Evolutionary conservation across 164 flowering plant species (phyloP).

Genomic region (Tinospora cordifolia): DNA sequence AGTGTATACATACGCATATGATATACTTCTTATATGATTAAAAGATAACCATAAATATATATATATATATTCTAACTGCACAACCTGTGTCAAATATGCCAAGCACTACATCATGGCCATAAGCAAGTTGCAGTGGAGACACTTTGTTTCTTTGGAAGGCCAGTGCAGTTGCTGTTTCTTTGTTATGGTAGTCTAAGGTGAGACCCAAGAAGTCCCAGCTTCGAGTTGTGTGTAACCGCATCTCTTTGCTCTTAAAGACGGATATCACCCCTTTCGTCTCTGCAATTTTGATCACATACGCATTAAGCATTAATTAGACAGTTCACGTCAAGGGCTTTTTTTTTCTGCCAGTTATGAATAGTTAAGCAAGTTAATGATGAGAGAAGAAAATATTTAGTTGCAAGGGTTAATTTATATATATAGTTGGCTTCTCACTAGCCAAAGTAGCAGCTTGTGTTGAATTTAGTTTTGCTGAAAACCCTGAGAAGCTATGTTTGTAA

Average conservation of each 20-base stretch:
- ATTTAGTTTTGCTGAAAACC: slow-evolving; percentile 65
- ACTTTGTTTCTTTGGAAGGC: not conserved
- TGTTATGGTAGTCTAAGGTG: slow-evolving; percentile 24
- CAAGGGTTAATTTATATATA: not conserved
- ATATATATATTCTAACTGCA: not conserved
- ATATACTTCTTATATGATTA: not conserved
- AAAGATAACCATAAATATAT: no score
- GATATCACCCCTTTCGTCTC: slow-evolving; percentile 55
- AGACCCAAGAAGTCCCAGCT: slow-evolving; percentile 86
- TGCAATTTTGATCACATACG: slow-evolving; percentile 19
- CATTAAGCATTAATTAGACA: no score
- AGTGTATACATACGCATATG: no score
- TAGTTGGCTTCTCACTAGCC: slow-evolving; percentile 31
- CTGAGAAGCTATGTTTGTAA: slow-evolving; percentile 63
- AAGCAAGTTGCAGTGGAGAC: slow-evolving; percentile 36
- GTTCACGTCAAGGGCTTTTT: no score
- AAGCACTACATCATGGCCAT: slow-evolving; percentile 40
- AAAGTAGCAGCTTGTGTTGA: slow-evolving; percentile 51
- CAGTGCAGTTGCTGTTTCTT: not conserved
- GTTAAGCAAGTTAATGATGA: no score
- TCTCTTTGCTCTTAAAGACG: slow-evolving; percentile 41
- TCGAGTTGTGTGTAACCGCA: slow-evolving; percentile 58
- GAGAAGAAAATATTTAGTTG: no score
- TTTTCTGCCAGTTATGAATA: no score
- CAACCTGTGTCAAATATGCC: slow-evolving; percentile 44